These are phyloP conservation scores for Diplodia sapinea DNA, from an alignment of 2,329 filamentous ascomycete species.

Conservation along the genomic window DNA sequence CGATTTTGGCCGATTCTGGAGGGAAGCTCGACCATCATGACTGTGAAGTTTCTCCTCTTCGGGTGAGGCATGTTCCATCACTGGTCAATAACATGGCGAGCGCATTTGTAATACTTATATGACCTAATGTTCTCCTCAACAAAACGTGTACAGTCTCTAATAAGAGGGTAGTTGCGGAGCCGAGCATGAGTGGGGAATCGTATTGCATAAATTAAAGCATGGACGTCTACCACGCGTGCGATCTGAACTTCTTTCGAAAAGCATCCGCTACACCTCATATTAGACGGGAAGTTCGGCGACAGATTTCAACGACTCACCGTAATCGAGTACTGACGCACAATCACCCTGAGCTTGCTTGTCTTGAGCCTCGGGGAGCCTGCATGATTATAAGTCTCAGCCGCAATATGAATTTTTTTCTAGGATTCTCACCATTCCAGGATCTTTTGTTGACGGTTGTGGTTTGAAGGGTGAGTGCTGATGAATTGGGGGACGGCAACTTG, in stretches of 20 bases:
- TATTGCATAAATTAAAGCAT: too few relatives aligned
- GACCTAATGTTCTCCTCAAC: neutral
- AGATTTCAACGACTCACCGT: neutral
- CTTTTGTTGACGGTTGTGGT: slow-evolving; percentile 67
- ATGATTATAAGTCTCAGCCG: neutral
- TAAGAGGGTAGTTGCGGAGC: neutral
- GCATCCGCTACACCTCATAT: slow-evolving; percentile 7
- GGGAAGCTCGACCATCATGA: too few relatives aligned
- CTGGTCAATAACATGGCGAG: neutral
- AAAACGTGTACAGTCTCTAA: neutral
- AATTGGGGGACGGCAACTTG: slow-evolving; percentile 68
- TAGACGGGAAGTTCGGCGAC: neutral
- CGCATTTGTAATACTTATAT: too few relatives aligned
- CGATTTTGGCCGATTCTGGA: neutral
- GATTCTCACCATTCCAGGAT: slow-evolving; percentile 62
- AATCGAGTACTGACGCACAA: slow-evolving; percentile 33
- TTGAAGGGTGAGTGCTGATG: slow-evolving; percentile 77
- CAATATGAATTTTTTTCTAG: slow-evolving; percentile 14
- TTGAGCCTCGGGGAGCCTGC: slow-evolving; percentile 48
- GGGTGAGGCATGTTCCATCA: too few relatives aligned
- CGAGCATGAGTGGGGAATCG: neutral
- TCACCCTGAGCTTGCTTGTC: slow-evolving; percentile 46
- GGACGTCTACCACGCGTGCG: neutral
- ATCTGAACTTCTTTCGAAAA: slow-evolving; percentile 4
- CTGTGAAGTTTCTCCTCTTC: too few relatives aligned